Evolutionary conservation across 2,329 filamentous ascomycete species (phyloP).

Genomic region (Xenoacremonium recifei): DNA sequence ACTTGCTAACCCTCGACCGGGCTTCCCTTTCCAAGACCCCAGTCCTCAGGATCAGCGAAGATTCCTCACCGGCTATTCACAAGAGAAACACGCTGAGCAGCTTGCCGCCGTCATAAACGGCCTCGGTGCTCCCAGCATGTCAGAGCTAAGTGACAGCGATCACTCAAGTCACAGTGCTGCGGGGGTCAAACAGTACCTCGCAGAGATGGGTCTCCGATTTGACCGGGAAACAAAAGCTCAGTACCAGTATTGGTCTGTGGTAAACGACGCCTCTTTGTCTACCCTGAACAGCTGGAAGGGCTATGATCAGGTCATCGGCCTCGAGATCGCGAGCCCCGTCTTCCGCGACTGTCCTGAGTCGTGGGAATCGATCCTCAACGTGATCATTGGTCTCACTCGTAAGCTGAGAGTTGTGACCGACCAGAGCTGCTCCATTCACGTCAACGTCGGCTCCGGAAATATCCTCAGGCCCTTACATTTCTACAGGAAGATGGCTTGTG

Average conservation of each 20-base stretch:
- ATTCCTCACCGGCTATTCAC: neutral
- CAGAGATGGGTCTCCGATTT: neutral
- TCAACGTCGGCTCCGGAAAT: conserved; percentile 15
- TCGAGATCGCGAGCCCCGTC: conserved; percentile 15
- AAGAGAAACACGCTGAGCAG: too few relatives aligned
- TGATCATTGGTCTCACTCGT: conserved; percentile 12
- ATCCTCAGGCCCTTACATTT: conserved; percentile 6
- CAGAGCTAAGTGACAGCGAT: too few relatives aligned
- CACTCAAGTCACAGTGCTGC: too few relatives aligned
- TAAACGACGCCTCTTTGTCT: conserved; percentile 3
- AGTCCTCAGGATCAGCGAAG: neutral
- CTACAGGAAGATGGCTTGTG: conserved; percentile 10
- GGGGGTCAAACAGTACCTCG: too few relatives aligned
- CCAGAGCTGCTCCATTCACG: conserved; percentile 13
- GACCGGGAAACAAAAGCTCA: neutral
- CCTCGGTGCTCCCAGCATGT: too few relatives aligned
- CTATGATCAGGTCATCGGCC: conserved; percentile 5
- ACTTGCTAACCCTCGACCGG: neutral
- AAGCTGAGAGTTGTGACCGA: conserved; percentile 9
- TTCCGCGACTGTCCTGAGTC: conserved; percentile 8
- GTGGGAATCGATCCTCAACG: conserved; percentile 16
- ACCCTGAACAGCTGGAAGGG: conserved; percentile 1
- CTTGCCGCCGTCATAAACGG: neutral
- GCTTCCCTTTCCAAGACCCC: neutral
- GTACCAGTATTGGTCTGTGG: conserved; percentile 15